Percentiles rank a stretch among this genome's conserved stretches.
phyloP scores from a whole-genome alignment of 2,329 filamentous ascomycete genomes.

The Ophiostoma montium region DNA sequence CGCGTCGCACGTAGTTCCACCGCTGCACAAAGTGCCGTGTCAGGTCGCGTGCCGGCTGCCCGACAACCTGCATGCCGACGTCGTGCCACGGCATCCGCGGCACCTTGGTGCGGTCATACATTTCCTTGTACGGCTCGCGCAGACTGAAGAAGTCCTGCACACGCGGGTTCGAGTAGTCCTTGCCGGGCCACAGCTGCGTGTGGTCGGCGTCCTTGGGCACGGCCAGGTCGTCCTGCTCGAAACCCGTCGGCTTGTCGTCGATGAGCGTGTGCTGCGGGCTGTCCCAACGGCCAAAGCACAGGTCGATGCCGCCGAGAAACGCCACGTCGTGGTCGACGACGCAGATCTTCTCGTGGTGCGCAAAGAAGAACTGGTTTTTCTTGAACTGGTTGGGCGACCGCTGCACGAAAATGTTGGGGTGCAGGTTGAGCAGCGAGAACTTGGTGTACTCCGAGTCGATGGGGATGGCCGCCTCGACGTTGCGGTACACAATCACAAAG shows the following conservation, averaged over 20 bases:
- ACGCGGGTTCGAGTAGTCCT: slow-evolving; percentile 94
- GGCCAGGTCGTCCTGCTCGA: slow-evolving; percentile 60
- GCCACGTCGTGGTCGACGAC: slow-evolving; percentile 92
- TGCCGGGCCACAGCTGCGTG: slow-evolving; percentile 91
- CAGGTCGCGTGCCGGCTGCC: slow-evolving; percentile 84
- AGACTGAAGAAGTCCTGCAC: slow-evolving; percentile 91
- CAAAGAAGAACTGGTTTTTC: slow-evolving; percentile 99
- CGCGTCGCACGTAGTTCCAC: slow-evolving; percentile 93
- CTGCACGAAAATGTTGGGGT: slow-evolving; percentile 93
- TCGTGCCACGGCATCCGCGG: slow-evolving; percentile 99
- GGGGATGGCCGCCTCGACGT: slow-evolving; percentile 91
- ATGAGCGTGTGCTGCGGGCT: slow-evolving; percentile 82
- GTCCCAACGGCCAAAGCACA: slow-evolving; percentile 96
- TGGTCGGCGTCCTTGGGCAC: slow-evolving; percentile 79
- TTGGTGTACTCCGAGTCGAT: slow-evolving; percentile 99
- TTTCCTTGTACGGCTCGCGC: slow-evolving; percentile 92
- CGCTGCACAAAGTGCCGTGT: slow-evolving; percentile 94
- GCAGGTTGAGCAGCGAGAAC: slow-evolving; percentile 84
- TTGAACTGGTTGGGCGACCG: slow-evolving; percentile 94
- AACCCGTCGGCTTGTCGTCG: slow-evolving; percentile 90
- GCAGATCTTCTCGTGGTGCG: slow-evolving; percentile 96
- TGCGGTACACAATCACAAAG: slow-evolving; percentile 94
- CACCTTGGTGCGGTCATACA: slow-evolving; percentile 84
- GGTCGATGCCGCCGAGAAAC: slow-evolving; percentile 87
- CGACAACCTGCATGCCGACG: slow-evolving; percentile 93